Conservation (phyloP, 345 rosid genomes). For the Eucalyptus camaldulensis region DNA sequence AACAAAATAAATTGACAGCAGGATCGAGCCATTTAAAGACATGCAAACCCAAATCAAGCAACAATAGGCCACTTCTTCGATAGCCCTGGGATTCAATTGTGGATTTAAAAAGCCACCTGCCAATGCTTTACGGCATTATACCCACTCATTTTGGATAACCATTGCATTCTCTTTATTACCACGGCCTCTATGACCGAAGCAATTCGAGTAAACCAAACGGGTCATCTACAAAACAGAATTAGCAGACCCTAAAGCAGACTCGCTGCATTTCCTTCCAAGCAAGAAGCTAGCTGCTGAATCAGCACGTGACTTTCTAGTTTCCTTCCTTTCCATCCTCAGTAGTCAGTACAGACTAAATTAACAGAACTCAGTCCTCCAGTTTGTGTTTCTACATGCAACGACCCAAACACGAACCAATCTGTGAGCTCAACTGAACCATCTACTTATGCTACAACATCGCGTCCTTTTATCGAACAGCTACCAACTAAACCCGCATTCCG, state of each 20-base stretch:
- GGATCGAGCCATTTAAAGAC: neutral
- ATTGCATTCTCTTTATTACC: neutral
- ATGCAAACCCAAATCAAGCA: neutral
- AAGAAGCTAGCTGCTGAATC: neutral
- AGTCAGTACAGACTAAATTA: neutral
- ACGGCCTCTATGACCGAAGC: neutral
- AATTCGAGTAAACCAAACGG: neutral
- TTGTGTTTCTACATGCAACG: neutral
- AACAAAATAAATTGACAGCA: neutral
- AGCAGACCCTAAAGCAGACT: neutral
- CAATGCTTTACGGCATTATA: neutral
- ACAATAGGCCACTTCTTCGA: neutral
- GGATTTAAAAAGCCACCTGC: neutral
- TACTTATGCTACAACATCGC: neutral
- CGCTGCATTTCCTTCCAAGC: neutral
- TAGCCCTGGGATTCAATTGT: neutral
- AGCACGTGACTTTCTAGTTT: neutral
- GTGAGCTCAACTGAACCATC: neutral
- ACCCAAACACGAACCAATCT: neutral
- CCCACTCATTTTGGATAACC: neutral
- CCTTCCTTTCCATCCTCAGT: neutral
- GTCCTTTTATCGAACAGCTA: neutral
- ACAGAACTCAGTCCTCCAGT: neutral
- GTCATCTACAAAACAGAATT: neutral
- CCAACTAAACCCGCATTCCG: neutral